These are phyloP conservation scores for Gamsiella multidivaricata DNA, from an alignment of 192 early-diverging fungal genomes.

Conservation along the genomic window DNA sequence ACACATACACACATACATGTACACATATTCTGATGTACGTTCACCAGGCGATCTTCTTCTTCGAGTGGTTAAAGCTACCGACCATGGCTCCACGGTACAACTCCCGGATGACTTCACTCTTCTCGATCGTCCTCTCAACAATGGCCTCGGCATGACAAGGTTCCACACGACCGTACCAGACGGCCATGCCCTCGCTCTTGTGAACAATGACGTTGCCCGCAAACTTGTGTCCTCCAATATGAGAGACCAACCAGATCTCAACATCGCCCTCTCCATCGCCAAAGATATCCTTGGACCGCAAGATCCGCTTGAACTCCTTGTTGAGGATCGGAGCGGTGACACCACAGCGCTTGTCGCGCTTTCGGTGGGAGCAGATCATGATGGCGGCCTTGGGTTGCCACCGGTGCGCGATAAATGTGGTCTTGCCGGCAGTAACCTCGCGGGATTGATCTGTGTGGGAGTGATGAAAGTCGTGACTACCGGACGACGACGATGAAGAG, in stretches of 20 bases:
- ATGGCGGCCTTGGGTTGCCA: constrained; percentile 58
- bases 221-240: constrained; percentile 73
- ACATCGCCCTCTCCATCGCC: constrained; percentile 59
- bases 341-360: constrained; percentile 70
- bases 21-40: no score
- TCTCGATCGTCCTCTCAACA: constrained; percentile 61
- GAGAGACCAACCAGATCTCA: constrained; percentile 63
- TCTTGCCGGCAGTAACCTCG: constrained; percentile 22
- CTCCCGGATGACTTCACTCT: constrained; percentile 63
- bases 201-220: constrained; percentile 70
- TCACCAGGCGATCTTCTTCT: constrained; percentile 47
- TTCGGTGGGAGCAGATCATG: constrained; percentile 67
- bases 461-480: background rate
- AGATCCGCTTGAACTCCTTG: constrained; percentile 60
- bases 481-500: constrained; percentile 7
- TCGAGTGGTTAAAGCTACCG: constrained; percentile 56
- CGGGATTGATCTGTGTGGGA: constrained; percentile 13
- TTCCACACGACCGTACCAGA: constrained; percentile 71
- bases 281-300: constrained; percentile 59
- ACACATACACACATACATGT: no score
- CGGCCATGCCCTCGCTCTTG: constrained; percentile 57
- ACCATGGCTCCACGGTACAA: constrained; percentile 66
- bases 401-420: constrained; percentile 41
- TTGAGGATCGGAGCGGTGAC: constrained; percentile 62
- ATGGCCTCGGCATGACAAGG: constrained; percentile 63